Evolutionary conservation across 179 eudicot genomes (phyloP).

Genomic region (Pouteria campechiana): DNA sequence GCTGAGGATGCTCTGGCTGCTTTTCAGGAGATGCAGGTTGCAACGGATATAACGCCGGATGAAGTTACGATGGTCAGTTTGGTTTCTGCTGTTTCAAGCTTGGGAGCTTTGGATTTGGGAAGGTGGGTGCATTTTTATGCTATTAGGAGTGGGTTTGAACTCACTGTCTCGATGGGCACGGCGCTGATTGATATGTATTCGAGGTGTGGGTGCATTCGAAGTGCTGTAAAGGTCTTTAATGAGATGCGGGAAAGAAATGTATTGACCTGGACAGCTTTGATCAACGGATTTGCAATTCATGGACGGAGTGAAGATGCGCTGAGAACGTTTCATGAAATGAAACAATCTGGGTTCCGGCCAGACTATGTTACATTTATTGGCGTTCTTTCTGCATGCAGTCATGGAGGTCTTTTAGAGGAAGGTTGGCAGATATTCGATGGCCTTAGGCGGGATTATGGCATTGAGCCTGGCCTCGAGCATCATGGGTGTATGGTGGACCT

Average conservation of each 20-base stretch:
- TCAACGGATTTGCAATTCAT: conserved; percentile 57
- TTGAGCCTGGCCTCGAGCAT: conserved; percentile 49
- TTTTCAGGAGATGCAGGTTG: conserved; percentile 28
- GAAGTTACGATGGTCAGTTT: conserved; percentile 48
- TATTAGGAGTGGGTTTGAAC: conserved; percentile 35
- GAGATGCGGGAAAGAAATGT: conserved; percentile 32
- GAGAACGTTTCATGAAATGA: conserved; percentile 35
- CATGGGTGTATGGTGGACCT: conserved; percentile 75
- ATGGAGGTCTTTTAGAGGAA: conserved; percentile 49
- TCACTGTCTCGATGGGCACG: conserved; percentile 37
- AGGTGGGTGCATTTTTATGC: conserved; percentile 40
- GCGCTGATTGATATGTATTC: conserved; percentile 51
- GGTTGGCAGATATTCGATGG: conserved; percentile 29
- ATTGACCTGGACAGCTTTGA: conserved; percentile 55
- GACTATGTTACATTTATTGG: conserved; percentile 48
- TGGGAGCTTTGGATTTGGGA: conserved; percentile 48
- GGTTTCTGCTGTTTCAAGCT: conserved; percentile 51
- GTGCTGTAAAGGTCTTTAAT: conserved; percentile 50
- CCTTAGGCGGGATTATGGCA: conserved; percentile 37
- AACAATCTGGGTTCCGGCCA: conserved; percentile 25
- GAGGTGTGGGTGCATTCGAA: conserved; percentile 45
- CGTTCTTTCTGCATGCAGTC: conserved; percentile 56
- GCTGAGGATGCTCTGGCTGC: conserved; percentile 42
- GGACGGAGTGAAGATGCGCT: conserved; percentile 50
- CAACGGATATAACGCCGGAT: conserved; percentile 25